Evolutionary conservation across 176 grass and related monocot genomes (phyloP), one percentile per base, ranked within the genome.

Genomic region (Raddia distichophylla): DNA sequence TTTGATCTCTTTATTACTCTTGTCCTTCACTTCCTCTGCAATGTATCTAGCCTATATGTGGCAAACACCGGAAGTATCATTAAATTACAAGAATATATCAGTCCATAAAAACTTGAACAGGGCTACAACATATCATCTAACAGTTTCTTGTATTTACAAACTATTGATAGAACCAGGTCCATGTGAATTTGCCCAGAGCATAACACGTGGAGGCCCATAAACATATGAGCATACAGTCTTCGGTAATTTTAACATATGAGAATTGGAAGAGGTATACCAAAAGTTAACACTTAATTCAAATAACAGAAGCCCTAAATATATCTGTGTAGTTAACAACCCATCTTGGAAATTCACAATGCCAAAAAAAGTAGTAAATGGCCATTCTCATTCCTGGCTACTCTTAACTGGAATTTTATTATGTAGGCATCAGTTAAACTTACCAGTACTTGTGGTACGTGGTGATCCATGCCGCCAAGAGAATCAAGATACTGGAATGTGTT

Each of bases 401-500:
- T 16, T 16, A 83, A 27, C n/a, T 67, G 33, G 9, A 60, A 34
- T 66, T 66, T 82, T 50, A 49, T 9, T 18, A 19, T 16, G 10
- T 7, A 57, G 12, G 33, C 15, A 60, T 60, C 43, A 79, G 15
- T 10, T 46, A 84, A 40, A 32, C 90, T 74, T 93, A 99, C 96
- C 93, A 99, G 52, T 68, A 88, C 49, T 62, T 10, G 27, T 65
- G 37, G 20, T 65, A 90, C 79, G 19, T 43, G 32, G 46, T 0
- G 11, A 83, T 90, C 96, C 73, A 77, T 73, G 67, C 89, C 85
- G 0, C 87, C 89, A 12, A 99, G 87, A 79, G 96, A 99, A 90
- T 99, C 96, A 81, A 99, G 90, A 78, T 99, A 99, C 37, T 91
- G 86, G 37, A 99, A 80, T 11, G 57, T 88, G 49, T 86, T 93